A percentile compares a stretch with the other conserved stretches of the same genome.
These are phyloP conservation scores for Aspergillus baeticus DNA, from an alignment of 495 filamentous ascomycete species.

Conservation along the genomic window DNA sequence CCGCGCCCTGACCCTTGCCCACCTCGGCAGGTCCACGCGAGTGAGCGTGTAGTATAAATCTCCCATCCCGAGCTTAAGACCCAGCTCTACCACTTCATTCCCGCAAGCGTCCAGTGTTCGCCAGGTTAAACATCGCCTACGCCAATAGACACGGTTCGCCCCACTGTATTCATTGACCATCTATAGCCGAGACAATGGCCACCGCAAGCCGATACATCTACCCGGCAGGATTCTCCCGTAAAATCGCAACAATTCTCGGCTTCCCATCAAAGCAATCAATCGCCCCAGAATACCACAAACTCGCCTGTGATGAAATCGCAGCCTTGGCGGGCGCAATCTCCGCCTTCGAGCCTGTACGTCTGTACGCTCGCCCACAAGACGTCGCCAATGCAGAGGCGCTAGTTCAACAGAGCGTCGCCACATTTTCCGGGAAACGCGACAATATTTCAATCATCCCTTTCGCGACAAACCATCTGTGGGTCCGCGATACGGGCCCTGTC, in stretches of 20 bases:
- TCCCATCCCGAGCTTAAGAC: no score
- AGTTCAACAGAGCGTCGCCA: conserved; percentile 9
- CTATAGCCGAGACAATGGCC: no score
- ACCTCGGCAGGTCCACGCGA: no score
- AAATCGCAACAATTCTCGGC: conserved; percentile 34
- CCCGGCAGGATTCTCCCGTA: conserved; percentile 27
- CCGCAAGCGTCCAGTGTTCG: no score
- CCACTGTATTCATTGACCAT: no score
- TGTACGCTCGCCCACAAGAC: conserved; percentile 30
- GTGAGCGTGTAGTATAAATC: no score
- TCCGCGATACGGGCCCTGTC: conserved; percentile 36
- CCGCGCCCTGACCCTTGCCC: no score
- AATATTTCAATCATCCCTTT: conserved; percentile 18
- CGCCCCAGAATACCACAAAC: conserved; percentile 20
- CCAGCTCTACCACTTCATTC: no score
- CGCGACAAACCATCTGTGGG: conserved; percentile 35
- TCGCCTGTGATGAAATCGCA: conserved; percentile 30
- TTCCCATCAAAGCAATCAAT: conserved; percentile 32
- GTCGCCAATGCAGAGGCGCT: conserved; percentile 16
- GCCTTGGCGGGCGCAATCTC: conserved; percentile 31
- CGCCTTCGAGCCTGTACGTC: conserved; percentile 34
- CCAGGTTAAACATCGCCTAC: no score
- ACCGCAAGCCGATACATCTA: no score
- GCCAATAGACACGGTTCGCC: no score
- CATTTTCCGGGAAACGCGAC: no score